Percentiles rank a stretch among this genome's conserved stretches.
These are phyloP conservation scores for Hermanozyma aechmeae DNA, from an alignment of 805 yeast genomes.

Conservation along the genomic window DNA sequence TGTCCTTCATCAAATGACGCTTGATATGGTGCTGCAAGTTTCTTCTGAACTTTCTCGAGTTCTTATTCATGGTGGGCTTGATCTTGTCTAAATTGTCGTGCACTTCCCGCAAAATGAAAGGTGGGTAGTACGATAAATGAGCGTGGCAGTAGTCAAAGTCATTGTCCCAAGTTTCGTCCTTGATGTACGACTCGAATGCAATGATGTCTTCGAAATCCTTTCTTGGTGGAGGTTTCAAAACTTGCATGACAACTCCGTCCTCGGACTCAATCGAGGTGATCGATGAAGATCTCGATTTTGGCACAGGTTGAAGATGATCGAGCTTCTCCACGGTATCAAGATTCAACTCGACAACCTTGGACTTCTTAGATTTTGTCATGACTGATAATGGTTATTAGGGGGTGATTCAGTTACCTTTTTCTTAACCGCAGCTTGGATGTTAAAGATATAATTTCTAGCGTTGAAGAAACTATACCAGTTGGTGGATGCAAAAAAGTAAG, in stretches of 20 bases:
- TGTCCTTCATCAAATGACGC: constrained; percentile 61
- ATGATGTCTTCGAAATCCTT: constrained; percentile 53
- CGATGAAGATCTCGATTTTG: constrained; percentile 29
- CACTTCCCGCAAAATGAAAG: constrained; percentile 57
- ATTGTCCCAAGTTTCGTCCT: constrained; percentile 70
- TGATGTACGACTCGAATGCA: constrained; percentile 53
- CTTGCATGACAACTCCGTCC: constrained; percentile 15
- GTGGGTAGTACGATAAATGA: constrained; percentile 60
- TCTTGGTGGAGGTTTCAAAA: constrained; percentile 31
- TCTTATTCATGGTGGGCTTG: constrained; percentile 62
- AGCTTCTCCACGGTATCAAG: constrained; percentile 29
- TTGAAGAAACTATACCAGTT: no score
- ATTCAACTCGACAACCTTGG: constrained; percentile 16
- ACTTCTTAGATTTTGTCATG: constrained; percentile 20
- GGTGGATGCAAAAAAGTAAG: constrained; percentile 2
- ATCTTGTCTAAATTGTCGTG: constrained; percentile 64
- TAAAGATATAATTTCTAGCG: no score
- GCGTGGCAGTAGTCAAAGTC: constrained; percentile 65
- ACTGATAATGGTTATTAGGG: not conserved
- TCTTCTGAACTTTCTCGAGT: constrained; percentile 62
- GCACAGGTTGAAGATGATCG: constrained; percentile 28
- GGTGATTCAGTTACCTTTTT: no score
- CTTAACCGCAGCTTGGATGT: no score
- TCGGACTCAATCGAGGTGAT: constrained; percentile 28
- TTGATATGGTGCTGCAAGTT: constrained; percentile 68